Evolutionary conservation across 306 rosid genomes (phyloP).

Genomic region (Biancaea sappan): DNA sequence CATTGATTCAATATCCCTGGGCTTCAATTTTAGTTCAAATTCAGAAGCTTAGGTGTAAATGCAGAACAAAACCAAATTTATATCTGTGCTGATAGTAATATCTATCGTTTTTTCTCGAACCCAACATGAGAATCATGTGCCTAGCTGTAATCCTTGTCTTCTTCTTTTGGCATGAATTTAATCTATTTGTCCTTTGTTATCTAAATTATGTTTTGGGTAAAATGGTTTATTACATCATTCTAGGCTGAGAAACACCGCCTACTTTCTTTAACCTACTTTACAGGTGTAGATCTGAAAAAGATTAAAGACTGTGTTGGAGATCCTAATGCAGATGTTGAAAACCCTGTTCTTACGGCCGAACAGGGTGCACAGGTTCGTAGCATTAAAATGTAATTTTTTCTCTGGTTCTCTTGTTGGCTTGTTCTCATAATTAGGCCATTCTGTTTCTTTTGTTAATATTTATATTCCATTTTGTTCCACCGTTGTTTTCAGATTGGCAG

Average conservation of each 20-base stretch:
- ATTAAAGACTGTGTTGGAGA: conserved; percentile 77
- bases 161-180: background rate
- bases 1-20: background rate
- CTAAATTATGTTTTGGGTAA: background rate
- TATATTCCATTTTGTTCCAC: conserved; percentile 5
- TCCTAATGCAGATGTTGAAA: conserved; percentile 62
- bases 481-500: conserved; percentile 75
- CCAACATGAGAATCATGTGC: background rate
- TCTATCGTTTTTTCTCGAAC: too few species aligned
- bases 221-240: conserved; percentile 5
- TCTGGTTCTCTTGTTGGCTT: conserved; percentile 12
- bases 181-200: background rate
- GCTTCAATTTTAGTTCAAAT: background rate
- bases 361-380: conserved; percentile 84
- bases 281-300: conserved; percentile 72
- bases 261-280: conserved; percentile 28
- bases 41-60: background rate
- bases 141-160: background rate
- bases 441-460: conserved; percentile 17
- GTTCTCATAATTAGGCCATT: conserved; percentile 15
- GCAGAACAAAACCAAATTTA: background rate
- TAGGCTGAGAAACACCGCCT: background rate
- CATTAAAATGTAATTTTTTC: conserved; percentile 1
- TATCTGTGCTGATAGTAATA: background rate
- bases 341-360: conserved; percentile 74